Percentiles rank a stretch among this genome's conserved stretches.
These are phyloP conservation scores for Ramaria sp. DNA, from an alignment of 768 basidiomycete genomes.

Conservation along the genomic window DNA sequence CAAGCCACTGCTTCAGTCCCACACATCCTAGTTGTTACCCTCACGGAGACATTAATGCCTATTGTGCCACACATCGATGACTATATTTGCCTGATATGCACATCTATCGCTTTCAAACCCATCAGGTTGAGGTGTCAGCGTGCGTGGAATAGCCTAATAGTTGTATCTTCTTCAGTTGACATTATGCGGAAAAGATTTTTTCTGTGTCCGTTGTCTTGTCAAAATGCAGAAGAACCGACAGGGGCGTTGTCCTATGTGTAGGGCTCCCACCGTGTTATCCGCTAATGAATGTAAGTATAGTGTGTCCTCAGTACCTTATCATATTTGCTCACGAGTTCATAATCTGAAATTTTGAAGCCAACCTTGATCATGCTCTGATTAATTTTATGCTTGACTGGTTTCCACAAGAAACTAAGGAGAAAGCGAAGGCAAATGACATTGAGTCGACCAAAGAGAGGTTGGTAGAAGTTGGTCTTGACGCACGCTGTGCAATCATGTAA, in stretches of 20 bases:
- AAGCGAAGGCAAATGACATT: slow-evolving; percentile 60
- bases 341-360: slow-evolving; percentile 35
- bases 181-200: slow-evolving; percentile 12
- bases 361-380: slow-evolving; percentile 67
- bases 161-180: neutral
- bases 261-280: slow-evolving; percentile 60
- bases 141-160: slow-evolving; percentile 24
- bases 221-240: slow-evolving; percentile 84
- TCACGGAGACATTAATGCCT: slow-evolving; percentile 74
- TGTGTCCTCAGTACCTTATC: neutral
- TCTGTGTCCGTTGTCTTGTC: slow-evolving; percentile 47
- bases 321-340: neutral
- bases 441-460: slow-evolving; percentile 66
- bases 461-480: slow-evolving; percentile 44
- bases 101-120: slow-evolving; percentile 85
- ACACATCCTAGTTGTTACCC: slow-evolving; percentile 64
- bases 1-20: slow-evolving; percentile 33
- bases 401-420: slow-evolving; percentile 67
- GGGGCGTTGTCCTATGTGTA: slow-evolving; percentile 75
- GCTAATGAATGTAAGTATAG: slow-evolving; percentile 61
- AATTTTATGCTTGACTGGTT: slow-evolving; percentile 94
- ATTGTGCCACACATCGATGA: slow-evolving; percentile 73
- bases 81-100: slow-evolving; percentile 83
- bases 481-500: neutral
- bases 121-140: slow-evolving; percentile 75